Evolutionary conservation across 176 grass and related monocot genomes (phyloP), one percentile per base, ranked within the genome.

Genomic region (Paspalum notatum): DNA sequence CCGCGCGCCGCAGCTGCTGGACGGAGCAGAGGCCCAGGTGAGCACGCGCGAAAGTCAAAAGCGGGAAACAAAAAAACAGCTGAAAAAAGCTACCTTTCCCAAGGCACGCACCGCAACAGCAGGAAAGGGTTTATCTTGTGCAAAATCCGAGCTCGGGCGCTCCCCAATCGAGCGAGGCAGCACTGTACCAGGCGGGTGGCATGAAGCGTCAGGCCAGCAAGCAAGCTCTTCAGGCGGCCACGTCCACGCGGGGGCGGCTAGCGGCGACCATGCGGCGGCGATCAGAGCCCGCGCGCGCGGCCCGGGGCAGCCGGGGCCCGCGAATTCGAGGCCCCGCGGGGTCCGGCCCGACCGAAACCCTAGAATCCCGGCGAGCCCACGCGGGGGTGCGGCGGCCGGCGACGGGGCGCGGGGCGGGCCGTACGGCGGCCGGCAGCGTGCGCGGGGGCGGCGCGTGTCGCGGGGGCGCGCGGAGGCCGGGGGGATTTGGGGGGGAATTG

Each of bases 331-430:
- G 18, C 8, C 1, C 15, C 56, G 14, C 12, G 71, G 51, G 26
- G 14, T 12, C 52, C 52, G 54, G 85, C 49, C 15, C 49, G 32
- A 16, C 72, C 58, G 88, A 90, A 90, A 90, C 88, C 88, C 88
- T 90, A 90, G 88, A 86, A 85, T 57, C 83, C 41, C 25, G 59
- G 73, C n/a, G 65, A 40, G 77, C 40, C 24, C 71, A 11, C 47
- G 70, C 20, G 24, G 21, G 21, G 40, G 7, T 5, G 46, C 18
- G 1, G 40, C 32, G 45, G 52, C 6, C 68, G 4, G 21, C 50
- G 59, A 73, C 26, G 70, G 38, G n/a, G 5, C 4, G 8, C 0
- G 20, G 16, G 49, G 21, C 1, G 7, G 20, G 25, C 76, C 81
- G 86, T 80, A 80, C 86, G 86, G 24, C 75, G 60, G 86, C 26